Evolutionary conservation across 495 filamentous ascomycete genomes (phyloP).

Genomic region (Aspergillus leporis): DNA sequence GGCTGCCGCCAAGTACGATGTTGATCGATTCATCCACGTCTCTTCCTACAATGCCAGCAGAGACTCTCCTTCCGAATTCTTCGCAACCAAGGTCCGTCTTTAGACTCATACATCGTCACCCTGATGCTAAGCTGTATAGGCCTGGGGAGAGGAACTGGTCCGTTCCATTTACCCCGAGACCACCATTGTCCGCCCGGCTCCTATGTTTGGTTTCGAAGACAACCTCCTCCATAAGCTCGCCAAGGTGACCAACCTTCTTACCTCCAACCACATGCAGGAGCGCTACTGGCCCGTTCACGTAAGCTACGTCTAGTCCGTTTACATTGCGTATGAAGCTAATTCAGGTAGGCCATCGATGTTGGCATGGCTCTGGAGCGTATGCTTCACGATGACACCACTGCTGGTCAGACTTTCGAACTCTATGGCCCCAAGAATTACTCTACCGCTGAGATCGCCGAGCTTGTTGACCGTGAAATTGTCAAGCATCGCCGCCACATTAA

Average conservation of each 20-base stretch:
- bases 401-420: conserved; percentile 88
- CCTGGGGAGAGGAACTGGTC: conserved; percentile 76
- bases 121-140: conserved; percentile 47
- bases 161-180: conserved; percentile 95
- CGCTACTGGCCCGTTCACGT: conserved; percentile 90
- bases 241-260: conserved; percentile 74
- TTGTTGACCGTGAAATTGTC: conserved; percentile 90
- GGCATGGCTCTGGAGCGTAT: conserved; percentile 84
- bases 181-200: conserved; percentile 93
- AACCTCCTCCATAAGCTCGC: conserved; percentile 86
- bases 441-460: conserved; percentile 76
- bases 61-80: conserved; percentile 82
- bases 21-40: conserved; percentile 95
- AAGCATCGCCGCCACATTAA: conserved; percentile 91
- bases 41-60: conserved; percentile 90
- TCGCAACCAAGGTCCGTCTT: conserved; percentile 73
- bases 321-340: conserved; percentile 17
- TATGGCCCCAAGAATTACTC: conserved; percentile 94
- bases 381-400: conserved; percentile 85
- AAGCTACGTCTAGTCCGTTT: conserved; percentile 34
- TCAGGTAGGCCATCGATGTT: conserved; percentile 75
- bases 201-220: conserved; percentile 94
- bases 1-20: conserved; percentile 96
- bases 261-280: conserved; percentile 89
- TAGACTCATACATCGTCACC: not conserved